Conservation (phyloP, 1,139 yeast species). For the Magnusiomyces tetraspermus region DNA sequence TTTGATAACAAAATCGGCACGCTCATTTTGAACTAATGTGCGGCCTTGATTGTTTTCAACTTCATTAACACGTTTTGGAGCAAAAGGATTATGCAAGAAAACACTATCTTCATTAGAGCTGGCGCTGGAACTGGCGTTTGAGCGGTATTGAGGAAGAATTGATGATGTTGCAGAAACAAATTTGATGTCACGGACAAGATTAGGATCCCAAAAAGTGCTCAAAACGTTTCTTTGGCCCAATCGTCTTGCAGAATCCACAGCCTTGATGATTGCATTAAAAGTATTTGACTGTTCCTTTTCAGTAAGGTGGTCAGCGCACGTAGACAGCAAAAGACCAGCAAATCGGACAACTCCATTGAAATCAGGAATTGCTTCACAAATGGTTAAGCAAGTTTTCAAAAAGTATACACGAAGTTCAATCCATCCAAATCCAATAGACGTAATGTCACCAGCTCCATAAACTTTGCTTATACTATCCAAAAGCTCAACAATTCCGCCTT, state of each 20-base stretch:
- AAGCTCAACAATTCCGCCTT: constrained; percentile 20
- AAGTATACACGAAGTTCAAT: constrained; percentile 48
- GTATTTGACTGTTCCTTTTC: constrained; percentile 41
- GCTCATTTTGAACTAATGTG: constrained; percentile 24
- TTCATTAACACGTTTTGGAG: constrained; percentile 17
- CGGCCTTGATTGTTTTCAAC: constrained; percentile 7
- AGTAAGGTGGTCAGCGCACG: constrained; percentile 43
- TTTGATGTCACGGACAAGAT: constrained; percentile 44
- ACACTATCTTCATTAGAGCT: constrained; percentile 13
- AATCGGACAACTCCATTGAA: constrained; percentile 39
- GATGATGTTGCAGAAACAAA: constrained; percentile 12
- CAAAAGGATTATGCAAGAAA: constrained; percentile 37
- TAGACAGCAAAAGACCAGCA: constrained; percentile 45
- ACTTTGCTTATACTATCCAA: constrained; percentile 27
- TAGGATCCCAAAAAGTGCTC: constrained; percentile 61
- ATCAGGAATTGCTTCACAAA: constrained; percentile 47
- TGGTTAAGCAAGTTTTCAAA: constrained; percentile 44
- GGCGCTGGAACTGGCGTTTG: background rate
- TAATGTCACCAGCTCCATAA: constrained; percentile 28
- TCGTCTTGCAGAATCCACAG: constrained; percentile 26
- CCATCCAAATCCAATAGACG: constrained; percentile 41
- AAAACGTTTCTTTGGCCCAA: constrained; percentile 26
- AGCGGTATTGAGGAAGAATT: constrained; percentile 11
- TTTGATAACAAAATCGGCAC: constrained; percentile 37
- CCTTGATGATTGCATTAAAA: constrained; percentile 25